These are phyloP conservation scores for Salicornia ramosissima DNA, from an alignment of 148 eudicot genomes.

Conservation along the genomic window DNA sequence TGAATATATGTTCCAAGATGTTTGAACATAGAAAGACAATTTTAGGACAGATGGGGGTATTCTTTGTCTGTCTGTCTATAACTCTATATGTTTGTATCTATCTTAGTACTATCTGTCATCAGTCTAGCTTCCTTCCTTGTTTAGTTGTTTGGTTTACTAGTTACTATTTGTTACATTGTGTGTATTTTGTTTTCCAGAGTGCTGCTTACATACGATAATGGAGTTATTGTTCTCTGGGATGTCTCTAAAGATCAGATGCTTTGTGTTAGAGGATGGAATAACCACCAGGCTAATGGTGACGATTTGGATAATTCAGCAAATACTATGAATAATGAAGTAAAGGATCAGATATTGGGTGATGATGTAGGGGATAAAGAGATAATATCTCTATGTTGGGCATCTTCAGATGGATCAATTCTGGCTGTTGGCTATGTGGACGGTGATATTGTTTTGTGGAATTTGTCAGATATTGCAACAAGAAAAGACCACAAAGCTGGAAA, in stretches of 20 bases:
- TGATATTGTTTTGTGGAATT: slow-evolving; percentile 87
- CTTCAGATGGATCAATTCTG: slow-evolving; percentile 79
- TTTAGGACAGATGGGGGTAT: neutral
- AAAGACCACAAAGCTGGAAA: slow-evolving; percentile 44
- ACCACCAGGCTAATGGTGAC: slow-evolving; percentile 42
- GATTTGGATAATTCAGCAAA: slow-evolving; percentile 28
- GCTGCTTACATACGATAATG: slow-evolving; percentile 76
- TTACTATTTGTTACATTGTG: neutral
- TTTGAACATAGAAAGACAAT: neutral
- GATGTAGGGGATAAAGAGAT: slow-evolving; percentile 77
- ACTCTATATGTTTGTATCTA: no score
- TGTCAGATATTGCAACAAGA: slow-evolving; percentile 32
- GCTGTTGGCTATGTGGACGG: slow-evolving; percentile 98
- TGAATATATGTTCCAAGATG: no score
- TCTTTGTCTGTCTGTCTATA: neutral
- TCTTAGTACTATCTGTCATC: neutral
- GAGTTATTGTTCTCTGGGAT: slow-evolving; percentile 86
- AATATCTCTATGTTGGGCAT: slow-evolving; percentile 87
- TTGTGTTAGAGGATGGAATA: slow-evolving; percentile 53
- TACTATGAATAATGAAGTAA: slow-evolving; percentile 28
- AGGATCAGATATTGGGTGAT: slow-evolving; percentile 28
- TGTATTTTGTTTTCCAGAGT: slow-evolving; percentile 40
- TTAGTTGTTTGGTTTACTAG: slow-evolving; percentile 1
- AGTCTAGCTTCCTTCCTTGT: neutral
- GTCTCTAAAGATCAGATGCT: slow-evolving; percentile 57